Conservation (phyloP, 768 basidiomycete species). For the Porpolomopsis calyptriformis region DNA sequence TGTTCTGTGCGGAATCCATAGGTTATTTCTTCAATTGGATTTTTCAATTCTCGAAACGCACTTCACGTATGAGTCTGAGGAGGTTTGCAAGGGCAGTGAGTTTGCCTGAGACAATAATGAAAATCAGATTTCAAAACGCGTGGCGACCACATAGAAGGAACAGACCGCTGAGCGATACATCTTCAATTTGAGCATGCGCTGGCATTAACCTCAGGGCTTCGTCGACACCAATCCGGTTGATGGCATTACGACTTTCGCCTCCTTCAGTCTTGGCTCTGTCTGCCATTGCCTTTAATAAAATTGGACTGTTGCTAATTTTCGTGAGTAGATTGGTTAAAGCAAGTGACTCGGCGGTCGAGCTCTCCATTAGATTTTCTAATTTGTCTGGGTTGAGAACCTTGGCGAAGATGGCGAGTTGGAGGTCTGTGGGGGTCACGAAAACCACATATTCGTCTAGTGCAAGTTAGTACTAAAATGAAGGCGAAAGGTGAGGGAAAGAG, state of each 20-base stretch:
- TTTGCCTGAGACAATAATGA: conserved; percentile 47
- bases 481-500: conserved; percentile 1
- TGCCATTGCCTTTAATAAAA: conserved; percentile 70
- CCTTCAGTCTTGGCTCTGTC: conserved; percentile 45
- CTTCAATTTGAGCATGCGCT: conserved; percentile 46
- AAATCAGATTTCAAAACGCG: not conserved
- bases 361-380: conserved; percentile 56
- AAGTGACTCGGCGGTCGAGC: conserved; percentile 66
- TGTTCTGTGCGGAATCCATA: conserved; percentile 33
- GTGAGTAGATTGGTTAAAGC: conserved; percentile 71
- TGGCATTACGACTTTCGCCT: conserved; percentile 23
- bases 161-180: conserved; percentile 73
- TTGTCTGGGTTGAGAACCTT: conserved; percentile 65
- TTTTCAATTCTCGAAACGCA: conserved; percentile 15
- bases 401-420: conserved; percentile 73
- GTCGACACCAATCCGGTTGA: conserved; percentile 39
- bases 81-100: conserved; percentile 55
- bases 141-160: not conserved
- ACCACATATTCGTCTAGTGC: conserved; percentile 89
- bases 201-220: conserved; percentile 60
- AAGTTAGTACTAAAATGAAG: conserved; percentile 3
- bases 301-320: conserved; percentile 90
- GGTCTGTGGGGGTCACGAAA: conserved; percentile 79
- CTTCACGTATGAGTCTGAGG: conserved; percentile 50
- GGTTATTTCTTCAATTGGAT: not conserved